These are phyloP conservation scores for Cercospora sp. DNA, from an alignment of 2,329 filamentous ascomycete genomes.

Conservation along the genomic window DNA sequence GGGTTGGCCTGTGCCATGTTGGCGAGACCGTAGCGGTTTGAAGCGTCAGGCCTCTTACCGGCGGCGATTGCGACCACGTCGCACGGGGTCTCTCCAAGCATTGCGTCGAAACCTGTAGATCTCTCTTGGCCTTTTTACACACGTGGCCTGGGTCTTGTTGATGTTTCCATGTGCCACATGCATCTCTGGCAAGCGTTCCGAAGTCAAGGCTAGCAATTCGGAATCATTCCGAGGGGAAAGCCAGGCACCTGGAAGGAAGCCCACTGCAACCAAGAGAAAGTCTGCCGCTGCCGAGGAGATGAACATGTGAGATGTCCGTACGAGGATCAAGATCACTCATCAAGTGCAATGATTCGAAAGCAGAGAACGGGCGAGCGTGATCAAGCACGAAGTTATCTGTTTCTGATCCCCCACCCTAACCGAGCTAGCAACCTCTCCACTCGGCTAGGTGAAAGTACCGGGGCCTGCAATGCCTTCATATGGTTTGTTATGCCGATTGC, in stretches of 20 bases:
- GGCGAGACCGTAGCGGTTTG: slow-evolving; percentile 50
- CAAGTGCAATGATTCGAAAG: neutral
- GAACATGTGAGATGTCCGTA: neutral
- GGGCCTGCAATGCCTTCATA: neutral
- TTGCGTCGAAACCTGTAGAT: neutral
- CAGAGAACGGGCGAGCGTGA: neutral
- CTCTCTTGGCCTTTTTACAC: neutral
- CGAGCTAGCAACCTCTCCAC: neutral
- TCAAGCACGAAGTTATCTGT: neutral
- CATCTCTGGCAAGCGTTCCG: neutral
- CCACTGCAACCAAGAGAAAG: neutral
- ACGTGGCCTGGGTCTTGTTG: neutral
- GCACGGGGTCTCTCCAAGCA: neutral
- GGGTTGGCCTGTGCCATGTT: slow-evolving; percentile 46
- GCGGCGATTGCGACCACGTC: neutral
- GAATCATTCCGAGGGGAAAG: neutral
- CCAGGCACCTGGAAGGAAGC: neutral
- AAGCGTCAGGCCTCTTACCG: neutral
- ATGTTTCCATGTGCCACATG: neutral
- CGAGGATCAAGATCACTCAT: neutral
- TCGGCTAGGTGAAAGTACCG: neutral
- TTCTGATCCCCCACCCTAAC: neutral
- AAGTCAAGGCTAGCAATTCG: neutral
- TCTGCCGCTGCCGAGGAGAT: neutral
- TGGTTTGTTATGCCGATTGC: neutral